Conservation (phyloP, 2,329 filamentous ascomycete species). For the Hypomyces rosellus region DNA sequence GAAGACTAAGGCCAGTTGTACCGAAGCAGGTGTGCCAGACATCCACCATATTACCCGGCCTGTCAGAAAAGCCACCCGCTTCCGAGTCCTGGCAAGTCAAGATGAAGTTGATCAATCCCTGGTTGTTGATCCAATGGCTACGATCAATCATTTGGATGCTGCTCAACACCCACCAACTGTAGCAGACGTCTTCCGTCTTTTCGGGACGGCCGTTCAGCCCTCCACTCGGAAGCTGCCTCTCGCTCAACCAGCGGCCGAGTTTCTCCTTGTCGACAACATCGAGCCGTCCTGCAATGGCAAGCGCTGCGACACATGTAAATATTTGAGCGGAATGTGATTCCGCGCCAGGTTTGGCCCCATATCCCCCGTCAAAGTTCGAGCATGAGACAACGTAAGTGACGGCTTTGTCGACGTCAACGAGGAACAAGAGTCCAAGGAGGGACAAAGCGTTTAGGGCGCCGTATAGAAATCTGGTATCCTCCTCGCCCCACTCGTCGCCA, state of each 20-base stretch:
- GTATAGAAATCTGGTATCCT: slow-evolving; percentile 91
- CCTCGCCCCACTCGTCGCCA: slow-evolving; percentile 94
- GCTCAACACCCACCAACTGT: slow-evolving; percentile 97
- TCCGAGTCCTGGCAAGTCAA: slow-evolving; percentile 82
- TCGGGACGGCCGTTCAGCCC: slow-evolving; percentile 92
- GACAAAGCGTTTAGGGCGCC: slow-evolving; percentile 85
- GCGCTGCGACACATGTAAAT: slow-evolving; percentile 84
- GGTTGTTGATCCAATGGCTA: slow-evolving; percentile 87
- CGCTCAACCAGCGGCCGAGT: slow-evolving; percentile 84
- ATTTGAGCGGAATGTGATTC: slow-evolving; percentile 95
- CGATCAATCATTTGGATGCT: slow-evolving; percentile 84
- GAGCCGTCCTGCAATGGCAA: slow-evolving; percentile 75
- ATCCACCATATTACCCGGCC: slow-evolving; percentile 91
- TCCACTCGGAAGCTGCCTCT: slow-evolving; percentile 79
- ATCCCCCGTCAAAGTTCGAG: slow-evolving; percentile 90
- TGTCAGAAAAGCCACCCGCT: slow-evolving; percentile 78
- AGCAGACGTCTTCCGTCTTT: slow-evolving; percentile 94
- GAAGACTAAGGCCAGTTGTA: slow-evolving; percentile 76
- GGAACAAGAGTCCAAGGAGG: slow-evolving; percentile 64
- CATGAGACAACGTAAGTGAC: slow-evolving; percentile 75
- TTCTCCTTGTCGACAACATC: slow-evolving; percentile 79
- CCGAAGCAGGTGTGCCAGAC: slow-evolving; percentile 95
- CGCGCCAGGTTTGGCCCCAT: slow-evolving; percentile 80
- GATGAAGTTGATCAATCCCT: slow-evolving; percentile 75
- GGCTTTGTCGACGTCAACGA: slow-evolving; percentile 74